A percentile compares a stretch with the other conserved stretches of the same genome.
phyloP scores from a whole-genome alignment of 805 yeast genomes.

The Pichia eremophila region DNA sequence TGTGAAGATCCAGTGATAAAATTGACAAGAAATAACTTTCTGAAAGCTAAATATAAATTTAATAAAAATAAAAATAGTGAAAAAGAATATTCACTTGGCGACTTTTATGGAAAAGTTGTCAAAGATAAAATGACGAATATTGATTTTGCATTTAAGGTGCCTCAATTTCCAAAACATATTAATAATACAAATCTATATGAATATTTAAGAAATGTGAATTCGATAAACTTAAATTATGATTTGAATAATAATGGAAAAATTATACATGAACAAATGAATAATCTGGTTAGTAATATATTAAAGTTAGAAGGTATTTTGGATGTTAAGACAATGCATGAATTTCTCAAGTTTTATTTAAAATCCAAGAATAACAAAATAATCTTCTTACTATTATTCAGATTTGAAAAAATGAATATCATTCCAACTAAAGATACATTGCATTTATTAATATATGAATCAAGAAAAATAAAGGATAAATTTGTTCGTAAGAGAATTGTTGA shows the following conservation, averaged over 20 bases:
- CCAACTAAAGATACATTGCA: slow-evolving; percentile 7
- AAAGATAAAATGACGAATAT: not conserved
- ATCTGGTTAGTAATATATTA: not conserved
- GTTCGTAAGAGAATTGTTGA: not conserved
- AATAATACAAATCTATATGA: not conserved
- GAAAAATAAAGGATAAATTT: not conserved
- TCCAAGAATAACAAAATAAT: not conserved
- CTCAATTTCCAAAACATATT: not conserved
- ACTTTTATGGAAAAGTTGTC: not conserved
- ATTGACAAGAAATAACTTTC: not conserved
- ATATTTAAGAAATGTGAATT: slow-evolving; percentile 2
- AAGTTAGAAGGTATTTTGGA: slow-evolving; percentile 4
- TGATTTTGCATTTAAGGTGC: not conserved
- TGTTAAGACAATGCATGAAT: slow-evolving; percentile 3
- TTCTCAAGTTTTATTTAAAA: slow-evolving; percentile 2
- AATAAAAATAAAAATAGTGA: not conserved
- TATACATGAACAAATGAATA: not conserved
- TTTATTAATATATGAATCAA: slow-evolving; percentile 1
- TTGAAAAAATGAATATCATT: slow-evolving; percentile 2
- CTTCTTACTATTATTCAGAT: not conserved
- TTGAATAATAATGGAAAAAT: not conserved
- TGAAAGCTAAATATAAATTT: not conserved
- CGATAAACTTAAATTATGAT: slow-evolving; percentile 1
- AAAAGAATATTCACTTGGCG: not conserved
- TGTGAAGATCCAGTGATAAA: not conserved